phyloP scores from a whole-genome alignment of 2,329 filamentous ascomycete genomes.

The Fusarium phyllophilum region DNA sequence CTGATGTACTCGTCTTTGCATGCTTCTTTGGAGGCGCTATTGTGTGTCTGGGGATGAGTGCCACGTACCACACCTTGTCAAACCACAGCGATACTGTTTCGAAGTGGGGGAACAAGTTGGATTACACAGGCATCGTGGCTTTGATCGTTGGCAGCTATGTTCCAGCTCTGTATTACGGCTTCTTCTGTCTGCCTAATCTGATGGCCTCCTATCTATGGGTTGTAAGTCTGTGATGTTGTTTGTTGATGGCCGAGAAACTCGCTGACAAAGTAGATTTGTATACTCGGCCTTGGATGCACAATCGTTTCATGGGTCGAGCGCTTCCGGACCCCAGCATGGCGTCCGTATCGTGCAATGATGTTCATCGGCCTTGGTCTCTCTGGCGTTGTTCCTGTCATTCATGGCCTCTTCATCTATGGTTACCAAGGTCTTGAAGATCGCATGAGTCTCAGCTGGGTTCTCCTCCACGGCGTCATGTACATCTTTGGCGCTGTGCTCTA shows the following conservation, averaged over 20 bases:
- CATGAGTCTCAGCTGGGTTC: conserved; percentile 83
- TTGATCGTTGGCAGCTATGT: conserved; percentile 93
- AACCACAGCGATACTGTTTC: conserved; percentile 86
- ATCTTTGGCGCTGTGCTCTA: conserved; percentile 88
- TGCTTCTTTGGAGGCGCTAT: conserved; percentile 84
- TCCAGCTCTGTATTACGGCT: conserved; percentile 87
- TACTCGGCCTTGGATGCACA: conserved; percentile 80
- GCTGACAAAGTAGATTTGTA: conserved; percentile 70
- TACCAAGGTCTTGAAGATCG: conserved; percentile 71
- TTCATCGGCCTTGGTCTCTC: conserved; percentile 89
- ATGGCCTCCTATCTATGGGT: conserved; percentile 79
- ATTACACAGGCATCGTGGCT: conserved; percentile 93
- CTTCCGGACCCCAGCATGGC: conserved; percentile 85
- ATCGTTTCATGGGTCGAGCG: conserved; percentile 80
- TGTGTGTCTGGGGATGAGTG: conserved; percentile 81
- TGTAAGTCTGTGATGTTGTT: conserved; percentile 58
- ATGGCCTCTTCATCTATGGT: conserved; percentile 77
- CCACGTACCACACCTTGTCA: conserved; percentile 83
- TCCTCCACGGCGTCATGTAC: conserved; percentile 84
- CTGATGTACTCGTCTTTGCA: conserved; percentile 77
- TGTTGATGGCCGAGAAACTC: background rate
- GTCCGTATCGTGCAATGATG: conserved; percentile 87
- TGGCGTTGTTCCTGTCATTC: conserved; percentile 83
- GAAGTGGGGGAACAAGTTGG: conserved; percentile 88
- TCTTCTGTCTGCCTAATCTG: conserved; percentile 74